phyloP scores from a whole-genome alignment of 352 stramenopile species.

The Phytopythium aichiense region DNA sequence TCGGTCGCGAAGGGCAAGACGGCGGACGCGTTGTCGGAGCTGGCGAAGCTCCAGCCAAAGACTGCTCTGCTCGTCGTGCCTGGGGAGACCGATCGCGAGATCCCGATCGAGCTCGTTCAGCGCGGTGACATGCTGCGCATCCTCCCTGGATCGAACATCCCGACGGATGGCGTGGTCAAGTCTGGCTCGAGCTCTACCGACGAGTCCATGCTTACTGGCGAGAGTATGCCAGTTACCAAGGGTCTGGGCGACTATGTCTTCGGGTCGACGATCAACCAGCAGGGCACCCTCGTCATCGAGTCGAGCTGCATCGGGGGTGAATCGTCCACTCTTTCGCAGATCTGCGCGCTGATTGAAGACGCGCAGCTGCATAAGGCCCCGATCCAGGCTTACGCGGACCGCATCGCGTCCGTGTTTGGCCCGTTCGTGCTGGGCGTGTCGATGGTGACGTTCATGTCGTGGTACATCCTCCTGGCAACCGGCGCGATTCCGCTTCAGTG shows the following conservation, averaged over 20 bases:
- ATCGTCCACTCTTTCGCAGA: slow-evolving; percentile 68
- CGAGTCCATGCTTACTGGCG: slow-evolving; percentile 84
- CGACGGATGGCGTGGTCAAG: slow-evolving; percentile 79
- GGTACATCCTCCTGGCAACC: slow-evolving; percentile 45
- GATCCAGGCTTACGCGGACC: slow-evolving; percentile 84
- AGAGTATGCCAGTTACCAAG: slow-evolving; percentile 87
- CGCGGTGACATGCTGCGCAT: slow-evolving; percentile 73
- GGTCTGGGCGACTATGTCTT: slow-evolving; percentile 72
- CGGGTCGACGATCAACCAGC: slow-evolving; percentile 79
- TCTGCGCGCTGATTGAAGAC: slow-evolving; percentile 82
- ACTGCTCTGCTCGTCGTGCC: slow-evolving; percentile 56
- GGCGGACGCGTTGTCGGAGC: slow-evolving; percentile 60
- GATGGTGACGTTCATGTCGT: slow-evolving; percentile 57
- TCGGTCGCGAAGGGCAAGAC: slow-evolving; percentile 86
- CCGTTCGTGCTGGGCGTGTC: slow-evolving; percentile 61
- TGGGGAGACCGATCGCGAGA: slow-evolving; percentile 57
- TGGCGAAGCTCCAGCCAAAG: slow-evolving; percentile 78
- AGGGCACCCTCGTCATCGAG: slow-evolving; percentile 84
- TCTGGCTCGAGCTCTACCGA: slow-evolving; percentile 61
- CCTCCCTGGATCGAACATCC: slow-evolving; percentile 67
- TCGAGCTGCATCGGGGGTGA: slow-evolving; percentile 69
- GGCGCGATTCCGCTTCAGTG: slow-evolving; percentile 49
- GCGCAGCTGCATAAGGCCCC: slow-evolving; percentile 86
- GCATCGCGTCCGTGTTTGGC: slow-evolving; percentile 58
- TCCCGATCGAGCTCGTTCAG: slow-evolving; percentile 82